Evolutionary conservation across 345 rosid species (phyloP).

Genomic region (Combretum micranthum): DNA sequence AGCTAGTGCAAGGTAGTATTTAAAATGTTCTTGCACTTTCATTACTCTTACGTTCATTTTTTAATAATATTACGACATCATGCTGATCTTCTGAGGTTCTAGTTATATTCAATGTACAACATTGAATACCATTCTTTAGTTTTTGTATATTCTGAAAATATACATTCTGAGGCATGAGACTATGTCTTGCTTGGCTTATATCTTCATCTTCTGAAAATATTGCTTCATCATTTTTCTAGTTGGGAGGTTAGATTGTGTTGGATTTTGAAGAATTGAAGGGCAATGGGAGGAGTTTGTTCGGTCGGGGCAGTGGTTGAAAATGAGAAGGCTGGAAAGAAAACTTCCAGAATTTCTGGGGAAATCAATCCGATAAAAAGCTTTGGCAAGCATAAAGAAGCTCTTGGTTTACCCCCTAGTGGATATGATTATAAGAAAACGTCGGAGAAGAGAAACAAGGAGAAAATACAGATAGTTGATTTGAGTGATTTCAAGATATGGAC

Average conservation of each 20-base stretch:
- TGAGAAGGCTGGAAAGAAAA: slow-evolving; percentile 17
- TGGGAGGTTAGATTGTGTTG: not conserved
- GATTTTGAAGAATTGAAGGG: slow-evolving; percentile 12
- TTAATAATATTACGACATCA: no score
- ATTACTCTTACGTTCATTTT: no score
- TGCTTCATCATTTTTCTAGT: not conserved
- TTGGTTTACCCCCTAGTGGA: not conserved
- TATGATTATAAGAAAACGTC: slow-evolving; percentile 11
- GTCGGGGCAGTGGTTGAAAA: slow-evolving; percentile 18
- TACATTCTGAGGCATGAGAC: no score
- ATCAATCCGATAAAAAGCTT: slow-evolving; percentile 28
- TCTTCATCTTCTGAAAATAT: not conserved
- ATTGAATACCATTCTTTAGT: no score
- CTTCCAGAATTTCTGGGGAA: slow-evolving; percentile 27
- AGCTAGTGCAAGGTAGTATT: no score
- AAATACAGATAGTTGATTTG: slow-evolving; percentile 15
- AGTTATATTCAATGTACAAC: no score
- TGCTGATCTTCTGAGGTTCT: no score
- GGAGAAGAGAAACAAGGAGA: slow-evolving; percentile 7
- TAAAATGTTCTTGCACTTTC: no score
- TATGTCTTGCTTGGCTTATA: no score
- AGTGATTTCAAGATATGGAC: slow-evolving; percentile 35
- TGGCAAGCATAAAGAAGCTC: slow-evolving; percentile 19
- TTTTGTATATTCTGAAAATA: no score
- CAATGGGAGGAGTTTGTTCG: slow-evolving; percentile 68